Base-by-base conservation (phyloP, 2,329 filamentous ascomycete genomes). In the Aspergillus novoparasiticus region DNA sequence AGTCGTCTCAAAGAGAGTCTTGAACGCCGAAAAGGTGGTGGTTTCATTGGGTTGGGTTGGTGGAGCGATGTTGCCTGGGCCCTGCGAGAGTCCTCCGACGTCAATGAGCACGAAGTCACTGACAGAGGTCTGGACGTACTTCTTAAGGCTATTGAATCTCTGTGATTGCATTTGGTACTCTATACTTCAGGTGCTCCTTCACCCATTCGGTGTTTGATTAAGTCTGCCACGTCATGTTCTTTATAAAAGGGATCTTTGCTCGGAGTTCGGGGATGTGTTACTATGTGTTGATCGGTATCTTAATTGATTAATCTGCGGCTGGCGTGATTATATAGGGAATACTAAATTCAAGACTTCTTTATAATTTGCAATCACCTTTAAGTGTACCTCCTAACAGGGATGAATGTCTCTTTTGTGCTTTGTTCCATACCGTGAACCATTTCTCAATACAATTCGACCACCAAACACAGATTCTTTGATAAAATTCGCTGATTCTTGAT, bases 1-100 rank as follows among this genome's bases (percentile, higher is more conserved):
- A 94, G 91, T 69, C 85, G 93, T 23, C 84, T 98, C 66, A 95
- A 93, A 78, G 93, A 97, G 77, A 94, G 91, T 63, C 82, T 97
- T 64, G 93, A 97, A 71, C 89, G 88, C 70, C 91, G 90, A 16
- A 92, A 89, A 75, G 89, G 88, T 23, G 90, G 90, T 6, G 91
- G 90, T 55, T 94, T 94, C 72, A 87, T 98, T 61, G 93, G 93
- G 0, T 80, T 98, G 19, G 94, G 94, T 0, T 80, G 96, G 70
- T 86, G 95, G 76, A 98, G 94, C 74, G 94, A 98, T 81, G 85
- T 98, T 50, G 89, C 91, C 5, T 90, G 89, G 80, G 79, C 95
- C 61, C 80, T 97, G 30, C 88, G 88, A 41, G 87, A 88, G 45
- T 78, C 78, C 5, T 57, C 70, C 10, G 59, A 60, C 46, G 61